Evolutionary conservation across 176 grass and related monocot species (phyloP), one percentile per base, ranked within the genome.

Genomic region (Tillandsia leiboldiana): DNA sequence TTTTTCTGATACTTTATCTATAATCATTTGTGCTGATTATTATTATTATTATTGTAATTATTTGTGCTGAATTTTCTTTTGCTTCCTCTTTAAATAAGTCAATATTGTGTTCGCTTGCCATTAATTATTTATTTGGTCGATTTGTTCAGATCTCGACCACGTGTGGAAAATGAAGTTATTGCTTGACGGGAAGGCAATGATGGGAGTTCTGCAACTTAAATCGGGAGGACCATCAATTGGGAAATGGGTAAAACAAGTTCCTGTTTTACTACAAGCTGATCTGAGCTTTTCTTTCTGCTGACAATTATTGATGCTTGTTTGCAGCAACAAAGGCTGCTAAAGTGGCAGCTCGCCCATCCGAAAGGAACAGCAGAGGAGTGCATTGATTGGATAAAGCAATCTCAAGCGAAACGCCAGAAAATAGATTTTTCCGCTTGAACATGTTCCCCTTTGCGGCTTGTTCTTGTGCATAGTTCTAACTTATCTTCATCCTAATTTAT

Each of bases 261-360:
- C 50, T 72, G 18, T 2, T 4, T 57, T 63, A 13, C 22, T 78
- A 0, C 49, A 51, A 71, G 10, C 57, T 51, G 64, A 65, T 51
- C 20, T 22, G 27, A 48, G 27, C 42, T 72, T 72, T 1, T 49
- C 13, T 2, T 3, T 28, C 4, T 65, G 22, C 72, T 53, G 12
- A 75, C 64, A 20, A 66, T 29, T 65, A 15, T 54, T 53, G 47
- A 52, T 20, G 11, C 28, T 29, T 63, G 33, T 76, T 77, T 28
- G 15, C 84, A 97, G 93, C 93, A 97, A 92, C 84, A 92, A 77
- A 78, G 79, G 26, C 12, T 90, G 52, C 42, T 90, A 47, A 97
- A 90, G 64, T 97, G 93, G 93, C 93, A 97, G 80, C 89, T 97
- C 26, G 93, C 86, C 12, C 66, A 92, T 83, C 93, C 93, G 10